Conservation (phyloP, 257 asterid species). For the Salvia rosmarinus region DNA sequence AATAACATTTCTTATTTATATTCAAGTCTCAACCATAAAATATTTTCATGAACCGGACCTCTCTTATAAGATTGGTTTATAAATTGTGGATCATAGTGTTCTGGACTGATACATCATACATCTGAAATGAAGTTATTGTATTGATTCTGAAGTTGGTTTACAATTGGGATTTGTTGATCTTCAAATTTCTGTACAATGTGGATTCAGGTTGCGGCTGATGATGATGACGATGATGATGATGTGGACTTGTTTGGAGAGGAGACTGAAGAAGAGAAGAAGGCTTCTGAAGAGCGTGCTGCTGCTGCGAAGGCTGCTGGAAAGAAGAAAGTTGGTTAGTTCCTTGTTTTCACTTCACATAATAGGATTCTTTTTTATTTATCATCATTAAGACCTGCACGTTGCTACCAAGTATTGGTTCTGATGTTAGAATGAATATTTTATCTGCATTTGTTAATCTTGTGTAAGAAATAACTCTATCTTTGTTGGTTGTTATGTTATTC, state of each 20-base stretch:
- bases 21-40: background rate
- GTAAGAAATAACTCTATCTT: background rate
- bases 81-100: background rate
- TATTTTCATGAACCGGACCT: background rate
- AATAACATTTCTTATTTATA: background rate
- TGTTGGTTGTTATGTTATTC: background rate
- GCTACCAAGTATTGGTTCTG: background rate
- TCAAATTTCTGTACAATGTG: background rate
- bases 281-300: conserved; percentile 91
- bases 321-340: conserved; percentile 84
- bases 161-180: background rate
- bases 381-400: background rate
- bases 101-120: background rate
- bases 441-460: background rate
- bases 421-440: background rate
- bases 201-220: conserved; percentile 61
- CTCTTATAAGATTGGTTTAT: background rate
- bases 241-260: conserved; percentile 94
- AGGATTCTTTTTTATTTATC: no score
- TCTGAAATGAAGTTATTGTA: background rate
- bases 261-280: conserved; percentile 95
- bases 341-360: background rate
- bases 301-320: conserved; percentile 79
- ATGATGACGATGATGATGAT: conserved; percentile 78
- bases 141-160: background rate